Percentiles rank a stretch among this genome's conserved stretches.
Conservation (phyloP, 495 filamentous ascomycete species). For the Penicillium odoratum region DNA sequence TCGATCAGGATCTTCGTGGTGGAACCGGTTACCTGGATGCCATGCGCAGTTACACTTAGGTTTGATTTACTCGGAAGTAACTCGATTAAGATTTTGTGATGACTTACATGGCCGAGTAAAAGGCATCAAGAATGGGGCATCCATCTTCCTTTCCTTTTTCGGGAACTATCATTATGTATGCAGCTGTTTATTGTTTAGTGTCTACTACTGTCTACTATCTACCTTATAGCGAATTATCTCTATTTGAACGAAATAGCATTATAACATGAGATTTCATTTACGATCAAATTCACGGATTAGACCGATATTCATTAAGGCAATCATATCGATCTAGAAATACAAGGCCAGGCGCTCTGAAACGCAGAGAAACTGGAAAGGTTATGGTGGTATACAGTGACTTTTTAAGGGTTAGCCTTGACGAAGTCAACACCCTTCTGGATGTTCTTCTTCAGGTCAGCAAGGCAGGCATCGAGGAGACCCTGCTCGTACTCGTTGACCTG, state of each 20-base stretch:
- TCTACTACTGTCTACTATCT: no score
- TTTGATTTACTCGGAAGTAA: neutral
- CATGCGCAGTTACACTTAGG: slow-evolving; percentile 52
- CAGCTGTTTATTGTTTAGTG: neutral
- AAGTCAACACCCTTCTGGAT: slow-evolving; percentile 75
- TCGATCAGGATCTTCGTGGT: slow-evolving; percentile 73
- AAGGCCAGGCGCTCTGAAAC: slow-evolving; percentile 12
- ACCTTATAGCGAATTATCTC: no score
- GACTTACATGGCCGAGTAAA: neutral
- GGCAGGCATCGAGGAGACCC: slow-evolving; percentile 80
- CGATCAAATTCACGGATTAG: slow-evolving; percentile 6
- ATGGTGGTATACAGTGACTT: slow-evolving; percentile 23
- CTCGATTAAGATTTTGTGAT: no score
- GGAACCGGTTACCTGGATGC: slow-evolving; percentile 59
- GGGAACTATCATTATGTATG: neutral
- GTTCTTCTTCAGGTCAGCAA: slow-evolving; percentile 88
- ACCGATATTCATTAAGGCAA: slow-evolving; percentile 22
- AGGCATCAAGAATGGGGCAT: slow-evolving; percentile 1
- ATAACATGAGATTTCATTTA: neutral
- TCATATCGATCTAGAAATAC: slow-evolving; percentile 26
- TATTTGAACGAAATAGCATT: no score
- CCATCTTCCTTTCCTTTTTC: neutral
- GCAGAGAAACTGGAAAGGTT: neutral
- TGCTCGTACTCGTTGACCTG: slow-evolving; percentile 80
- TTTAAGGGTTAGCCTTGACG: slow-evolving; percentile 69